phyloP scores from a whole-genome alignment of 768 basidiomycete species.

The Mycena floridula region DNA sequence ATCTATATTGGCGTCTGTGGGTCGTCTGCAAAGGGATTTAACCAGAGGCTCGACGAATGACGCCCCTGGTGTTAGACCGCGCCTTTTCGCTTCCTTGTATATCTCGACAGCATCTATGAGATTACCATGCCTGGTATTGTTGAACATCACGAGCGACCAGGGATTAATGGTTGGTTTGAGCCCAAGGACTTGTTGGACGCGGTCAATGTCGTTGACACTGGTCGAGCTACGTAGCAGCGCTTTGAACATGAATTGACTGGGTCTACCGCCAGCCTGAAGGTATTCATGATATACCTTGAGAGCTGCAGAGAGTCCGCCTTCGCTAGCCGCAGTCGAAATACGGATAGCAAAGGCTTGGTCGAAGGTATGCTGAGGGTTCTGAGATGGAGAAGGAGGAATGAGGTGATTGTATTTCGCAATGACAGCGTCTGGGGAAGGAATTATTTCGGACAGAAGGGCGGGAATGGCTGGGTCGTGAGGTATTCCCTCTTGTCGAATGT shows the following conservation, averaged over 20 bases:
- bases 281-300: constrained; percentile 28
- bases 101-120: constrained; percentile 36
- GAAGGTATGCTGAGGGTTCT: neutral
- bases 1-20: constrained; percentile 39
- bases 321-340: constrained; percentile 12
- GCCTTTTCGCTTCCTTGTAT: constrained; percentile 39
- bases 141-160: constrained; percentile 53
- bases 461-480: constrained; percentile 37
- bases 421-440: neutral
- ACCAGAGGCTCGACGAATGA: constrained; percentile 52
- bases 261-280: constrained; percentile 23
- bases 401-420: neutral
- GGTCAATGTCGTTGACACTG: constrained; percentile 32
- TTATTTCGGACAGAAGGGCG: constrained; percentile 19
- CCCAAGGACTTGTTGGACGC: constrained; percentile 33
- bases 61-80: constrained; percentile 42
- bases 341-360: neutral
- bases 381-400: neutral
- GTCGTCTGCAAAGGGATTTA: constrained; percentile 37
- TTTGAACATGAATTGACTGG: constrained; percentile 25
- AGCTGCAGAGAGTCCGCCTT: constrained; percentile 25
- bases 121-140: constrained; percentile 35
- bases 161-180: constrained; percentile 34
- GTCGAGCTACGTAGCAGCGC: constrained; percentile 38
- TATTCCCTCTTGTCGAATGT: constrained; percentile 39